phyloP scores from a whole-genome alignment of 768 basidiomycete genomes.

The Auricularia auricula-judae region DNA sequence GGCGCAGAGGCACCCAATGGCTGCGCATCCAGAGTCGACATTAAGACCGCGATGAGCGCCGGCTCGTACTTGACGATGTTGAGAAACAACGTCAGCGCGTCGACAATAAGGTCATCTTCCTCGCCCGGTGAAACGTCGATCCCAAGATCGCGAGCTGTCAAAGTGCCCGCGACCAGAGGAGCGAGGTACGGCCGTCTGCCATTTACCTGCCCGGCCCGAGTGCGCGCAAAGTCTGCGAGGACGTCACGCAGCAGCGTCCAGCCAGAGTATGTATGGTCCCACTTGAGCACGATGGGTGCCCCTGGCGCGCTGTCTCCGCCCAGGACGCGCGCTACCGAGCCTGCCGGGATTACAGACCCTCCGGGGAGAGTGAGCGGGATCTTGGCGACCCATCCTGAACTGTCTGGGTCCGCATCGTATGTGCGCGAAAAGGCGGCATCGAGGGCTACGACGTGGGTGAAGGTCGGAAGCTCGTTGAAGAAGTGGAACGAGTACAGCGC shows the following conservation, averaged over 20 bases:
- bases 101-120: constrained; percentile 55
- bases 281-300: constrained; percentile 60
- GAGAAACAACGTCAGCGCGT: constrained; percentile 69
- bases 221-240: constrained; percentile 59
- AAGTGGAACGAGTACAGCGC: constrained; percentile 65
- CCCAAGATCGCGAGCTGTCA: constrained; percentile 58
- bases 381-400: constrained; percentile 55
- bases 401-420: constrained; percentile 52
- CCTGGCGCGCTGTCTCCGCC: constrained; percentile 43
- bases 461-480: constrained; percentile 59
- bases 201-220: constrained; percentile 37
- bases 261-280: constrained; percentile 75
- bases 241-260: constrained; percentile 83
- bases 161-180: constrained; percentile 12
- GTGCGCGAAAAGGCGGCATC: constrained; percentile 54
- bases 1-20: constrained; percentile 41
- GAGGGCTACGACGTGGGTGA: constrained; percentile 60
- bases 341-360: constrained; percentile 55
- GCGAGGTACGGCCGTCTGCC: constrained; percentile 26
- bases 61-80: constrained; percentile 66
- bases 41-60: constrained; percentile 47
- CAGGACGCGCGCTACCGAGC: constrained; percentile 58
- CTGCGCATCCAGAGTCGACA: constrained; percentile 55
- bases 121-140: constrained; percentile 54
- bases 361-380: constrained; percentile 66